Evolutionary conservation across 805 yeast genomes (phyloP), one percentile per base, ranked within the genome.

Genomic region (Yamadazyma olivae): DNA sequence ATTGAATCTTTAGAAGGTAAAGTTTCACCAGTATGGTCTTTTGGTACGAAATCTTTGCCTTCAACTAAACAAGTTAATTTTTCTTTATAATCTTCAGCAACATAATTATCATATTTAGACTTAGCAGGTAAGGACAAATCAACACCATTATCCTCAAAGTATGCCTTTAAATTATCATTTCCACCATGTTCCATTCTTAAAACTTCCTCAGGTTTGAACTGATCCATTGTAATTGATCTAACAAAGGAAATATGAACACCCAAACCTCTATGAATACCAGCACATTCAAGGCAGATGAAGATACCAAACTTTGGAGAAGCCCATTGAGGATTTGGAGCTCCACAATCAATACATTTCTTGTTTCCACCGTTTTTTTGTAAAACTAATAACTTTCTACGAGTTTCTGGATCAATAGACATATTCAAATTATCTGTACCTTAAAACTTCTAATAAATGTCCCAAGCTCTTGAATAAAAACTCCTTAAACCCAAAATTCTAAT

Each of bases 251-350:
- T 81, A 59, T 93, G 99, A 28, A 93, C 99, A 26, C 99, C 99
- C 32, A 93, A 70, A 9, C 98, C 95, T 60, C 95, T 75, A 60
- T 93, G 99, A 38, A 83, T 71, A 30, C 99, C 99, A 14, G 99
- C 99, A 69, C 99, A 93, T 58, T 93, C 99, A 27, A 93, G 74
- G 62, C 99, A 93, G 55, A 93, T 91, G 63, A 90, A 93, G 42
- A 93, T 85, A 41, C 99, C 99, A 64, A 91, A 89, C 61, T 93
- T 93, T 24, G 98, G 98, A 10, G 96, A 88, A 2, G 98, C 97
- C 99, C 99, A 93, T 61, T 93, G 99, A 7, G 99, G 99, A 57
- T 90, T 91, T 40, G 95, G 96, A 1, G 97, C 95, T 25, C 69
- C 73, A 63, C 99, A 93, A 59, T 93, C 99, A 59, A 88, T 83